These are phyloP conservation scores for Fusarium austroafricanum DNA, from an alignment of 2,329 filamentous ascomycete species.

Conservation along the genomic window DNA sequence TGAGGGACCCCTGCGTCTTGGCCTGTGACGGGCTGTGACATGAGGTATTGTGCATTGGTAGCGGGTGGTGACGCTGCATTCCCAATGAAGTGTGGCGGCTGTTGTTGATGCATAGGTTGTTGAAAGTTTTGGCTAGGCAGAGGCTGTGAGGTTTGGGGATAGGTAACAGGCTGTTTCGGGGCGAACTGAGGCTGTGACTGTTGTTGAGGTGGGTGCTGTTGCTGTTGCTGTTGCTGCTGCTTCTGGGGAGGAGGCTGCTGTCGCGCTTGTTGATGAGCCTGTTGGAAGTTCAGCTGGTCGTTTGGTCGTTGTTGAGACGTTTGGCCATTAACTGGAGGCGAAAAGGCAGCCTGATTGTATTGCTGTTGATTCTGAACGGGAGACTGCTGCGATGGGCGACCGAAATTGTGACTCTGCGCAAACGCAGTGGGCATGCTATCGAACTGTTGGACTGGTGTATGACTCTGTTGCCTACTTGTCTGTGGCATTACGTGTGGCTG, in stretches of 20 bases:
- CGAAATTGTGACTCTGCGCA: slow-evolving; percentile 43
- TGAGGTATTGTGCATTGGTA: slow-evolving; percentile 38
- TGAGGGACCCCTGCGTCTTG: slow-evolving; percentile 38
- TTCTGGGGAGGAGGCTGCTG: slow-evolving; percentile 36
- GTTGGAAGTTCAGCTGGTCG: slow-evolving; percentile 39
- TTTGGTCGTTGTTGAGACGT: slow-evolving; percentile 43
- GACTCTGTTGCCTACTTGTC: slow-evolving; percentile 48
- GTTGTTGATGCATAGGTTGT: slow-evolving; percentile 43
- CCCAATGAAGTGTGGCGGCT: slow-evolving; percentile 31
- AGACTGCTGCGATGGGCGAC: slow-evolving; percentile 46
- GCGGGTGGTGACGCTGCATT: slow-evolving; percentile 38
- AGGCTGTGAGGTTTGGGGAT: slow-evolving; percentile 31
- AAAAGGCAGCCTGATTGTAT: slow-evolving; percentile 43
- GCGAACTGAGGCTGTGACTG: slow-evolving; percentile 41
- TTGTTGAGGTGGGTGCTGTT: slow-evolving; percentile 34
- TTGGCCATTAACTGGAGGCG: slow-evolving; percentile 45
- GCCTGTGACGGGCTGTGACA: slow-evolving; percentile 40
- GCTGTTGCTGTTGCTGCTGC: slow-evolving; percentile 25
- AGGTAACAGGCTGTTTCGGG: slow-evolving; percentile 37
- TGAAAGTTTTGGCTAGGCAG: slow-evolving; percentile 36
- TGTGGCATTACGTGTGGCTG: slow-evolving; percentile 52
- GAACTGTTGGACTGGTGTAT: slow-evolving; percentile 52
- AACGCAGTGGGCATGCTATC: slow-evolving; percentile 46
- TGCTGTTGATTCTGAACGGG: slow-evolving; percentile 47
- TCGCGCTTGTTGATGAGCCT: slow-evolving; percentile 39